Conservation (phyloP, 352 stramenopile genomes). For the Pythium inflatum region DNA sequence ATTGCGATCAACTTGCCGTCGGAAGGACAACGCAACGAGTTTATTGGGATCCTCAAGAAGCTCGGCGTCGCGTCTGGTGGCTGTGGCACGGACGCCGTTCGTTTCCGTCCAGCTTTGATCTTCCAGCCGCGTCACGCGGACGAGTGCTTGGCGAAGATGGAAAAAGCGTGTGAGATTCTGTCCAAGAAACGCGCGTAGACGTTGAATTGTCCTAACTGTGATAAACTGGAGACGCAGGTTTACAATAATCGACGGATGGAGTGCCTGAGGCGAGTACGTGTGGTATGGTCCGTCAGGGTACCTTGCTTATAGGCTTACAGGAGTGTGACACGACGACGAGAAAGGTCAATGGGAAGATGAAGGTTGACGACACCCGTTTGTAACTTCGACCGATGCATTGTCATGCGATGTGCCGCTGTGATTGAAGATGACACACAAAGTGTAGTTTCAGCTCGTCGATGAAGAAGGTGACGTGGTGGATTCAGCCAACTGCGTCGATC, state of each 20-base stretch:
- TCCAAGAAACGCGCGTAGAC: constrained; percentile 16
- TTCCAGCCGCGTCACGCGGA: constrained; percentile 80
- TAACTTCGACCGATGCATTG: too few species aligned
- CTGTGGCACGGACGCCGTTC: constrained; percentile 69
- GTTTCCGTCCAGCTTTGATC: constrained; percentile 76
- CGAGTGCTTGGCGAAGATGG: constrained; percentile 76
- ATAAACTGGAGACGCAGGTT: too few species aligned
- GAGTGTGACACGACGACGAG: too few species aligned
- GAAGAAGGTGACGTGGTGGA: too few species aligned
- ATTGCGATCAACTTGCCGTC: constrained; percentile 78
- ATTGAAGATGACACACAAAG: too few species aligned
- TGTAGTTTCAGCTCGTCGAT: too few species aligned
- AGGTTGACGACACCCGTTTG: too few species aligned
- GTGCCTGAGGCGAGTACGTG: not conserved
- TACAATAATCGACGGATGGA: not conserved
- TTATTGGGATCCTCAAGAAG: constrained; percentile 60
- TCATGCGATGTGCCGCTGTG: too few species aligned
- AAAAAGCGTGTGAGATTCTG: constrained; percentile 52
- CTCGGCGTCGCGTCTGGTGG: constrained; percentile 67
- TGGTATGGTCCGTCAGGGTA: too few species aligned
- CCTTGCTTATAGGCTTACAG: too few species aligned
- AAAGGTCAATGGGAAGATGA: too few species aligned
- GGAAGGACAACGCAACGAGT: constrained; percentile 63
- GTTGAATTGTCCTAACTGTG: not conserved
- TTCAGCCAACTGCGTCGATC: too few species aligned